These are phyloP conservation scores for Tetrahymena thermophila DNA, from an alignment of 73 alveolate genomes.

Conservation along the genomic window DNA sequence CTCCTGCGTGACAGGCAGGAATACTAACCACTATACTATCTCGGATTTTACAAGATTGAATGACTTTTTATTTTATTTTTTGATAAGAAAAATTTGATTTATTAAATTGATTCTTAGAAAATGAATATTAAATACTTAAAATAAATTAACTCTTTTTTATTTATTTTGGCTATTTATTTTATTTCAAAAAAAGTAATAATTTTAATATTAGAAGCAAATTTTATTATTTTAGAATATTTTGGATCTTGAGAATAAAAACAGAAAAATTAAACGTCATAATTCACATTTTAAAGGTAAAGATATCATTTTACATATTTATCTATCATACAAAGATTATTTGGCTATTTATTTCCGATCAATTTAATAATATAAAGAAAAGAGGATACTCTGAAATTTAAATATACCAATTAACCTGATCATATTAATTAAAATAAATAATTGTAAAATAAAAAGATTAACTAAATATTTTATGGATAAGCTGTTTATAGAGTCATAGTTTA, in stretches of 20 bases:
- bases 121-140: no score
- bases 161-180: no score
- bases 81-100: no score
- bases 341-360: background rate
- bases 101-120: no score
- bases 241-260: background rate
- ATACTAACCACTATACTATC: constrained; percentile 1
- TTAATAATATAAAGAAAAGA: background rate
- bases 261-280: background rate
- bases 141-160: no score
- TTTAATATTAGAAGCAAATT: no score
- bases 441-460: background rate
- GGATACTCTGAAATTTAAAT: background rate
- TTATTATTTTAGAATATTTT: background rate
- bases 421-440: background rate
- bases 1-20: constrained; percentile 8
- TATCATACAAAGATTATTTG: background rate
- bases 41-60: background rate
- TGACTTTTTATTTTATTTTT: background rate
- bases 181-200: no score
- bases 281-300: no score
- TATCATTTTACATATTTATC: background rate
- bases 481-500: background rate
- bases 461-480: background rate
- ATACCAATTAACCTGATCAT: background rate